Base-by-base conservation (phyloP, 2,329 filamentous ascomycete species). In the Hymenoscyphus fructigenus region DNA sequence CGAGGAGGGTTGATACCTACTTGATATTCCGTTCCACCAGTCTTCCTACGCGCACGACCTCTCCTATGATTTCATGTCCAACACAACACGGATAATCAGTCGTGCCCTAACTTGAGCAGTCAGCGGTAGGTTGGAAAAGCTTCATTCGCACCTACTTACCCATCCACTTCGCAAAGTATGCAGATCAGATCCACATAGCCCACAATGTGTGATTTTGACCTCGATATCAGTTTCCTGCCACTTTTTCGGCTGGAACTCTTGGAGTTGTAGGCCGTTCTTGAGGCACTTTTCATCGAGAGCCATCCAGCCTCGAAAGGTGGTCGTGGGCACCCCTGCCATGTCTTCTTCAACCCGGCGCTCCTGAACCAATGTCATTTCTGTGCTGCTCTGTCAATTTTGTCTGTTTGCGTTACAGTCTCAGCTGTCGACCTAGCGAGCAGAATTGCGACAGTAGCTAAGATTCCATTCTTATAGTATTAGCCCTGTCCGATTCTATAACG, bases 201-300 rank as follows among this genome's bases (percentile, higher is more conserved):
- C 82, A 68, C 82, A 84, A 70, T 84, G 80, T 34, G 80, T 79
- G 64, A 85, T 74, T 64, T 79, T 76, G 65, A 84, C 80, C 72
- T 85, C 83, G 59, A 84, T 73, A 73, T 83, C 80, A 59, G 78
- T 80, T 64, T 83, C 81, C 47, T 80, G 78, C 79, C 81, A 83
- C 2, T 71, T 70, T 71, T 83, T 83, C 29, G 81, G 81, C 23
- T 23, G 15, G 14, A 53, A 53, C 7, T n/a, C 17, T 23, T 53
- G n/a, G 23, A 53, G 23, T 3, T n/a, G 23, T 20, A 53, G n/a
- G 17, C 47, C 47, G 23, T 53, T 53, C 23, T 53, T n/a, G 15
- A 53, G 17, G 47, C n/a, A 20, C 3, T 53, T 12, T 20, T 20
- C 14, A 15, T 53, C 10, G n/a, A 26, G 23, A 12, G 47, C 47